These are phyloP conservation scores for Sphaceloma murrayae DNA, from an alignment of 2,329 filamentous ascomycete species.

Conservation along the genomic window DNA sequence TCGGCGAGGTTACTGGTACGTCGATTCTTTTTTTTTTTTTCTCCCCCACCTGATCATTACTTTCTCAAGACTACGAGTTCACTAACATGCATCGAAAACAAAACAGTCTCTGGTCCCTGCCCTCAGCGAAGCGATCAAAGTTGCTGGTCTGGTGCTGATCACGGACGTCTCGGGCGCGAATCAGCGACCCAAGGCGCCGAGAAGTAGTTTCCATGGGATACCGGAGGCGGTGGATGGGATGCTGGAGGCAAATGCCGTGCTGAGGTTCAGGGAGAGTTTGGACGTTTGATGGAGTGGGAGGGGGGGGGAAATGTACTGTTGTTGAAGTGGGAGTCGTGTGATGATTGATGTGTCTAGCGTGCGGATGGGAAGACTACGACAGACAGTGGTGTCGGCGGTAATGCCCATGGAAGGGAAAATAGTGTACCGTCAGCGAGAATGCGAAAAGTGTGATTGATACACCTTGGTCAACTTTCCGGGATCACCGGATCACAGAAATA, in stretches of 20 bases:
- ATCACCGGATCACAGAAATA: too few relatives aligned
- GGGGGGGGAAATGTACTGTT: neutral
- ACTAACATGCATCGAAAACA: too few relatives aligned
- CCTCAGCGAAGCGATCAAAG: slow-evolving; percentile 86
- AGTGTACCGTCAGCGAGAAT: too few relatives aligned
- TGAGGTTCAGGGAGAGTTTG: slow-evolving; percentile 88
- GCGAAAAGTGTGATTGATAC: too few relatives aligned
- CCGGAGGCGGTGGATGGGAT: slow-evolving; percentile 81
- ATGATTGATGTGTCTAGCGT: too few relatives aligned
- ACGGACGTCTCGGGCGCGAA: slow-evolving; percentile 57
- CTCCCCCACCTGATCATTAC: too few relatives aligned
- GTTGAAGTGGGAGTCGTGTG: too few relatives aligned
- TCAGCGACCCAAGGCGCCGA: slow-evolving; percentile 29
- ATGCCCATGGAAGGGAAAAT: neutral
- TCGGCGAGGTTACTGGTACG: slow-evolving; percentile 75
- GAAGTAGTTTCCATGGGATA: slow-evolving; percentile 48
- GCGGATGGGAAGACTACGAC: too few relatives aligned
- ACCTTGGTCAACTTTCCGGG: too few relatives aligned
- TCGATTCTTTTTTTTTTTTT: too few relatives aligned
- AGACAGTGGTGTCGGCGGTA: too few relatives aligned
- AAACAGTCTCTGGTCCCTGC: slow-evolving; percentile 91
- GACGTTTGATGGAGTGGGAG: slow-evolving; percentile 31
- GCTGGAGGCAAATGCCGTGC: slow-evolving; percentile 72
- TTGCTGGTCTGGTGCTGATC: slow-evolving; percentile 83
- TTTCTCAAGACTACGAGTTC: too few relatives aligned